phyloP scores from a whole-genome alignment of 306 rosid genomes.

The Astragalus glycyphyllos region DNA sequence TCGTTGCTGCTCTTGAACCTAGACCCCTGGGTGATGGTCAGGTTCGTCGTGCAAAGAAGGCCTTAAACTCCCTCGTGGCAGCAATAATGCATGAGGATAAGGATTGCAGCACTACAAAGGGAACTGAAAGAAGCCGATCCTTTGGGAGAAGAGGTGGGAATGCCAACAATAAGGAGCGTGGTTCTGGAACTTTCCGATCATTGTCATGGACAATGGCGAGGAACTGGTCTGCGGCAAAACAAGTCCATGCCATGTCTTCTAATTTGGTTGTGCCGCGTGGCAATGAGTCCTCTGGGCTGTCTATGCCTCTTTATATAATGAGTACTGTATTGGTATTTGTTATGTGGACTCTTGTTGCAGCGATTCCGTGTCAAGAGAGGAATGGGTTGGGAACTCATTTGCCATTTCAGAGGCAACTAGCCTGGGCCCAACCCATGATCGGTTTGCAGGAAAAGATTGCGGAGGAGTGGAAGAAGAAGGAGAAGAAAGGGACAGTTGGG shows the following conservation, averaged over 20 bases:
- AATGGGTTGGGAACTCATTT: slow-evolving; percentile 67
- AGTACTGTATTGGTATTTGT: slow-evolving; percentile 60
- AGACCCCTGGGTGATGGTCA: slow-evolving; percentile 87
- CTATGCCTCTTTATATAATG: slow-evolving; percentile 73
- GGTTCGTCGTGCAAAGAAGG: slow-evolving; percentile 86
- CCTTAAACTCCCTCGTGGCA: slow-evolving; percentile 56
- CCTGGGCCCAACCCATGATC: slow-evolving; percentile 80
- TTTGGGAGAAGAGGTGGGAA: slow-evolving; percentile 63
- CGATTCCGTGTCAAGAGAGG: slow-evolving; percentile 90
- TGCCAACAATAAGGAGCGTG: slow-evolving; percentile 43
- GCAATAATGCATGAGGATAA: slow-evolving; percentile 71
- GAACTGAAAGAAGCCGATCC: slow-evolving; percentile 77
- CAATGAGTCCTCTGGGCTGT: slow-evolving; percentile 59
- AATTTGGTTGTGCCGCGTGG: slow-evolving; percentile 81
- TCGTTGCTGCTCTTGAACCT: slow-evolving; percentile 63
- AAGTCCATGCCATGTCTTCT: slow-evolving; percentile 73
- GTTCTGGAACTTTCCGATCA: slow-evolving; percentile 52
- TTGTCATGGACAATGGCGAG: slow-evolving; percentile 71
- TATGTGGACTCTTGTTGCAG: slow-evolving; percentile 87
- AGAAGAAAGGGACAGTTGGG: slow-evolving; percentile 80
- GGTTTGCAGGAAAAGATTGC: slow-evolving; percentile 81
- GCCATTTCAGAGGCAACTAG: slow-evolving; percentile 57
- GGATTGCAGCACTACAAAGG: slow-evolving; percentile 50
- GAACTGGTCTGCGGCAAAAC: slow-evolving; percentile 91
- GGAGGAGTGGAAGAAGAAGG: slow-evolving; percentile 96